A percentile compares a stretch with the other conserved stretches of the same genome.
Evolutionary conservation across 2,329 filamentous ascomycete genomes (phyloP).

Genomic region (Calonectria pauciramosa): DNA sequence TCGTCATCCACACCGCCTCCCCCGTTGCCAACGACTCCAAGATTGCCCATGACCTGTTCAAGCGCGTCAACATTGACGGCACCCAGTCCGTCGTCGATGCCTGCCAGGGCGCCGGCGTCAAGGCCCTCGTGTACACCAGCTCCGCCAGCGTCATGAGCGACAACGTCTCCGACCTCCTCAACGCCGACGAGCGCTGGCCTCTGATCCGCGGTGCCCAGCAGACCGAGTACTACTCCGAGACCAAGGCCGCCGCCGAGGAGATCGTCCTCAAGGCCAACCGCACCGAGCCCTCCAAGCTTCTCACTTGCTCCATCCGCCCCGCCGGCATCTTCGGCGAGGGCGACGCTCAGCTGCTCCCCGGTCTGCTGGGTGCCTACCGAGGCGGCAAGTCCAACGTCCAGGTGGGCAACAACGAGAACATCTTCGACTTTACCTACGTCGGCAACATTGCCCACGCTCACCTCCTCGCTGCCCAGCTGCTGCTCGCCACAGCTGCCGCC

Average conservation of each 20-base stretch:
- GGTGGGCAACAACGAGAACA: conserved; percentile 77
- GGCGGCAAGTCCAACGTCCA: conserved; percentile 81
- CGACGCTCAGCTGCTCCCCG: conserved; percentile 81
- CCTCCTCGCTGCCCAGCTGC: conserved; percentile 81
- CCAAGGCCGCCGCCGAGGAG: conserved; percentile 88
- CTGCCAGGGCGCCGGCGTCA: conserved; percentile 78
- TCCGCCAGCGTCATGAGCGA: conserved; percentile 90
- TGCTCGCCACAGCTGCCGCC: conserved; percentile 72
- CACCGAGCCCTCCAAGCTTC: conserved; percentile 67
- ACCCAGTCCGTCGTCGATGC: conserved; percentile 84
- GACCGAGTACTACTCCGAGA: conserved; percentile 89
- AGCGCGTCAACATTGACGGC: conserved; percentile 89
- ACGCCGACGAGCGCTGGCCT: conserved; percentile 88
- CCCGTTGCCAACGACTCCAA: conserved; percentile 71
- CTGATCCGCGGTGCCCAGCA: conserved; percentile 79
- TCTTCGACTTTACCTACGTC: conserved; percentile 76
- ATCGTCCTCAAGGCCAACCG: conserved; percentile 84
- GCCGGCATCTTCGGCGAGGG: conserved; percentile 93
- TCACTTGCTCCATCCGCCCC: conserved; percentile 86
- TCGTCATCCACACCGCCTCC: conserved; percentile 93
- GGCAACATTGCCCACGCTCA: conserved; percentile 81
- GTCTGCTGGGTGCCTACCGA: conserved; percentile 79
- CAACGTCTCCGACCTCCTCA: conserved; percentile 81
- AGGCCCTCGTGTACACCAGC: conserved; percentile 90
- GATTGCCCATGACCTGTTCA: conserved; percentile 74